Evolutionary conservation across 306 rosid species (phyloP).

Genomic region (Sechiopsis laciniata): DNA sequence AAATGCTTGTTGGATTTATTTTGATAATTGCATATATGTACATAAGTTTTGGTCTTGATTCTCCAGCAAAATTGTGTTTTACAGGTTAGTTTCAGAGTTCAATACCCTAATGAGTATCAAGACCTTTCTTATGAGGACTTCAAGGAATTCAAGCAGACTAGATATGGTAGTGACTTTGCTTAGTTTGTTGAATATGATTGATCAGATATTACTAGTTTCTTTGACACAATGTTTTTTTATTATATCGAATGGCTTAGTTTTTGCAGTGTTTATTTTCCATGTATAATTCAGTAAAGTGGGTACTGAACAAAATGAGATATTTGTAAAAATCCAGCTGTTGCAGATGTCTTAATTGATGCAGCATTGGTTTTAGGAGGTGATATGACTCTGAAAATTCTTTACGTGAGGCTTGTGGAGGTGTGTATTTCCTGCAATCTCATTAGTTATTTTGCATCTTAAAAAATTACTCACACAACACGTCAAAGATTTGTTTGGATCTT

Average conservation of each 20-base stretch:
- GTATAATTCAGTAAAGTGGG: not conserved
- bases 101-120: slow-evolving; percentile 91
- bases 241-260: not conserved
- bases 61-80: slow-evolving; percentile 15
- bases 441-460: not conserved
- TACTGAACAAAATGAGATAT: slow-evolving; percentile 12
- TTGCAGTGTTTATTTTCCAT: not conserved
- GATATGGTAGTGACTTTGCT: slow-evolving; percentile 72
- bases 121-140: slow-evolving; percentile 89
- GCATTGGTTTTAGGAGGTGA: slow-evolving; percentile 97
- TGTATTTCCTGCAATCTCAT: slow-evolving; percentile 22
- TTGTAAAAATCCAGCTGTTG: slow-evolving; percentile 68
- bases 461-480: not conserved
- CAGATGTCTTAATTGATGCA: slow-evolving; percentile 93
- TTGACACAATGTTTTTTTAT: not conserved
- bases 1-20: not conserved
- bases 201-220: slow-evolving; percentile 8
- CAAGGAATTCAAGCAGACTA: slow-evolving; percentile 91
- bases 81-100: slow-evolving; percentile 93
- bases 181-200: slow-evolving; percentile 16
- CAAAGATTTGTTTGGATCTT: not conserved
- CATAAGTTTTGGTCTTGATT: not conserved
- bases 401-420: slow-evolving; percentile 86
- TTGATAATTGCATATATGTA: not conserved
- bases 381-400: slow-evolving; percentile 73